Conservation (phyloP, 176 grass and related monocot species). For the Oryza officinalis region DNA sequence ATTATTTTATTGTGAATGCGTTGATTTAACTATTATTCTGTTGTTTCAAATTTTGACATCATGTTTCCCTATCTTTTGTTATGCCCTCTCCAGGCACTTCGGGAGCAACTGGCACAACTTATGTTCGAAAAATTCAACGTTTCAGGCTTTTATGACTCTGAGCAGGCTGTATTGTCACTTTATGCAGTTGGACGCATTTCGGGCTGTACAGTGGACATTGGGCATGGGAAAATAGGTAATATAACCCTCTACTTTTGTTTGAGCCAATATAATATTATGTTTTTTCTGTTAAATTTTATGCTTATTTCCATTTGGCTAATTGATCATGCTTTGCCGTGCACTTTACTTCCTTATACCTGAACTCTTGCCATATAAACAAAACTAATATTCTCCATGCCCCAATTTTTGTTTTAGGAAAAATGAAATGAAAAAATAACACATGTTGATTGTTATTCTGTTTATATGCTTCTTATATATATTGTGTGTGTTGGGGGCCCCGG, state of each 20-base stretch:
- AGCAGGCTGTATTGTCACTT: slow-evolving; percentile 95
- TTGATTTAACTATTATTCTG: slow-evolving; percentile 1
- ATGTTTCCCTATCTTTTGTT: background rate
- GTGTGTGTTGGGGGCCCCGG: too few relatives aligned
- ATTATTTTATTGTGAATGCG: slow-evolving; percentile 4
- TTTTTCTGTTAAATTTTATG: background rate
- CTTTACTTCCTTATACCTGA: background rate
- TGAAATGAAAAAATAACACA: too few relatives aligned
- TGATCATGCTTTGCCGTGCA: background rate
- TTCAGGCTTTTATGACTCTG: slow-evolving; percentile 98
- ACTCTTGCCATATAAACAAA: background rate
- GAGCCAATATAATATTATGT: background rate
- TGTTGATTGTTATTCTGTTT: too few relatives aligned
- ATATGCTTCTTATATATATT: too few relatives aligned
- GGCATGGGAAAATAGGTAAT: slow-evolving; percentile 96
- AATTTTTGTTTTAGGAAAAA: too few relatives aligned
- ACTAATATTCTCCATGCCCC: too few relatives aligned
- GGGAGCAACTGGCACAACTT: slow-evolving; percentile 85
- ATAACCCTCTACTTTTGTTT: slow-evolving; percentile 15
- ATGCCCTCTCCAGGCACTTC: slow-evolving; percentile 61
- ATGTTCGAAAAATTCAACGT: slow-evolving; percentile 99
- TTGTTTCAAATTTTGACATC: slow-evolving; percentile 33
- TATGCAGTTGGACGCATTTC: slow-evolving; percentile 98
- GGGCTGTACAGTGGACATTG: slow-evolving; percentile 94
- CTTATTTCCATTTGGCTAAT: background rate